Base-by-base conservation (phyloP, 2,329 filamentous ascomycete genomes). In the Pyrenochaeta sp. region DNA sequence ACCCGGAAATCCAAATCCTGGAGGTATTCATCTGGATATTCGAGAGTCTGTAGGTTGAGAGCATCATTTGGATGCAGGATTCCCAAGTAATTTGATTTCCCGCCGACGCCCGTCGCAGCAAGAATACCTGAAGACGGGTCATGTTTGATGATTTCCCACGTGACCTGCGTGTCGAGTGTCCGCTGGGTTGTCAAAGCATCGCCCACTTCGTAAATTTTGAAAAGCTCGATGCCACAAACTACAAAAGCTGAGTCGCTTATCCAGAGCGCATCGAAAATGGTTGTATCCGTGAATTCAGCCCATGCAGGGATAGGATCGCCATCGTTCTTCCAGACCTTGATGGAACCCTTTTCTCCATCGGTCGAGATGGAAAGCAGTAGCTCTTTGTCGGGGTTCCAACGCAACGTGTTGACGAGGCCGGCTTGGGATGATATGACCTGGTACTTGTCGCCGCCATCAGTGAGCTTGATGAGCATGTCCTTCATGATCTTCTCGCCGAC, bases 231-330 rank as follows among this genome's bases (percentile, higher is more conserved):
- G 10, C 79, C 79, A 47, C 77, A 79, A 10, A 81, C 76, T 9
- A 78, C 69, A 54, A 82, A 80, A 1, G 69, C 68, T 2, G 75
- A 71, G 12, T 78, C 74, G 39, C 66, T 75, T 35, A 75, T 76
- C 79, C 79, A 81, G 11, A 74, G 71, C 1, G 76, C 79, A 51
- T 81, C 79, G 21, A 76, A 67, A 1, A 80, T 73, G 47, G 71
- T 71, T 4, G 72, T 71, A 18, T 78, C 75, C 9, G 74, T 75
- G 43, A 79, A 79, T 15, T 75, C 68, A 20, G 71, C 73, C 73
- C 75, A 79, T 4, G 76, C 64, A 4, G 78, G 77, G 23, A 78
- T 74, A 18, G 68, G 69, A 39, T 73, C 67, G 45, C 64, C 61
- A 43, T 67, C 64, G 41, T 69, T 66, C 32, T 69, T 75, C 74